Conservation (phyloP, 2,329 filamentous ascomycete species). For the Colletotrichum costaricense region DNA sequence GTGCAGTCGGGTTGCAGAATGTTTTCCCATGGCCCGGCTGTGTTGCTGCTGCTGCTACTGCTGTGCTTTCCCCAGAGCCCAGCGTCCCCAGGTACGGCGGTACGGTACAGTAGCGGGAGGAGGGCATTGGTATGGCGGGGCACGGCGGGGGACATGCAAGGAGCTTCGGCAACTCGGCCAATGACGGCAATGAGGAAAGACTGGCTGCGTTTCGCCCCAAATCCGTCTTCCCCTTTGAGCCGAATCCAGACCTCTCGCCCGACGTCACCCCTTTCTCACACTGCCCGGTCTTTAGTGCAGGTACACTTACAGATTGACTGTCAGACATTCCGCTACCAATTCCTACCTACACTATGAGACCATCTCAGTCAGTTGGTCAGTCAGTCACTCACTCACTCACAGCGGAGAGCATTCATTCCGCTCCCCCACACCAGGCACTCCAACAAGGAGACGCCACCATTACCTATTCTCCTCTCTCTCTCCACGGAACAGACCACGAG, state of each 20-base stretch:
- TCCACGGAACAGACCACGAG: background rate
- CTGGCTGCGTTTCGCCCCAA: constrained; percentile 31
- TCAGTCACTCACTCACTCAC: background rate
- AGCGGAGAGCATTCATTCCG: constrained; percentile 14
- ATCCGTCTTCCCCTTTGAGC: constrained; percentile 49
- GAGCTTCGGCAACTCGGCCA: constrained; percentile 58
- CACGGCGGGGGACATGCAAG: constrained; percentile 34
- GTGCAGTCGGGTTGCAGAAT: constrained; percentile 12
- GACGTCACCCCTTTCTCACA: constrained; percentile 27
- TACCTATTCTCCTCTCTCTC: background rate
- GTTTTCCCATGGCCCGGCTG: constrained; percentile 20
- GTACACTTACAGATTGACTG: background rate
- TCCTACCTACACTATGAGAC: background rate
- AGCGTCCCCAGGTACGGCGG: background rate
- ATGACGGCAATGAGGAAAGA: constrained; percentile 49
- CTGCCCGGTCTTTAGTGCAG: background rate
- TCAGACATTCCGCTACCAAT: background rate
- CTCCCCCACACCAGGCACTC: background rate
- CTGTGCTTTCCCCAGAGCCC: background rate
- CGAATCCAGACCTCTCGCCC: constrained; percentile 41
- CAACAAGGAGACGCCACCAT: background rate
- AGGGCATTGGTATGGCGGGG: constrained; percentile 22
- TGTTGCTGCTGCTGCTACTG: background rate
- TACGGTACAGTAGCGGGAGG: constrained; percentile 8
- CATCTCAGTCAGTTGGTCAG: background rate